Evolutionary conservation across 208 protist species (phyloP), one percentile per base, ranked within the genome.

Genomic region (Trypanosoma mega): DNA sequence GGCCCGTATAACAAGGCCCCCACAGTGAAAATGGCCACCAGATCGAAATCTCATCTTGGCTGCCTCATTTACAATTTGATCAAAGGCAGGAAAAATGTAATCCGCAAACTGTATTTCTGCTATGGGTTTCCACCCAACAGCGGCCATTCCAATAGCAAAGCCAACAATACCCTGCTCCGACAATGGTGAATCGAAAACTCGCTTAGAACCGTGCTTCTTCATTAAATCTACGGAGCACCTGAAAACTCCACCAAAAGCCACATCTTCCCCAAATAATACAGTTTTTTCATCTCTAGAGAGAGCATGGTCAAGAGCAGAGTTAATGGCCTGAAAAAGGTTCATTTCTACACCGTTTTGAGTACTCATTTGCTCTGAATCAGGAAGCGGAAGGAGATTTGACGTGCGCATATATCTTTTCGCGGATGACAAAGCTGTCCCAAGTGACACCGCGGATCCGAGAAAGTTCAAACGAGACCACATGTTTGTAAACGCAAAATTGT

Each of bases 101-200:
- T 99, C 98, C 3, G 98, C 97, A 75, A 99, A 99, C 74, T 99
- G 98, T 36, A 99, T 97, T 74, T 99, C 97, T 7, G 98, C 97
- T 33, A 99, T 98, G 24, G 98, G 90, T 4, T 83, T 67, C 77
- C 80, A 91, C 29, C 87, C 87, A 18, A 88, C 80, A 1, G 82
- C 63, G n/a, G 87, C 87, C 82, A 94, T 82, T 63, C 98, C 98
- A 62, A 99, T 96, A n/a, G 89, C 97, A 72, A 99, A 99, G 27
- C 97, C 98, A 3, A 95, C 97, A 52, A 99, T 98, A 23, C 93
- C 98, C 74, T 99, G 98, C 75, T 99, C 97, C 41, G 81, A 96
- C 6, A 99, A 72, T 21, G 98, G 97, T 3, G 97, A 98, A 73
- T 99, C 98, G 76, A 99, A 99, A 5, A 99, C 97, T 30, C 97